Base-by-base conservation (phyloP, 2,329 filamentous ascomycete genomes). In the Aspergillus sp. region DNA sequence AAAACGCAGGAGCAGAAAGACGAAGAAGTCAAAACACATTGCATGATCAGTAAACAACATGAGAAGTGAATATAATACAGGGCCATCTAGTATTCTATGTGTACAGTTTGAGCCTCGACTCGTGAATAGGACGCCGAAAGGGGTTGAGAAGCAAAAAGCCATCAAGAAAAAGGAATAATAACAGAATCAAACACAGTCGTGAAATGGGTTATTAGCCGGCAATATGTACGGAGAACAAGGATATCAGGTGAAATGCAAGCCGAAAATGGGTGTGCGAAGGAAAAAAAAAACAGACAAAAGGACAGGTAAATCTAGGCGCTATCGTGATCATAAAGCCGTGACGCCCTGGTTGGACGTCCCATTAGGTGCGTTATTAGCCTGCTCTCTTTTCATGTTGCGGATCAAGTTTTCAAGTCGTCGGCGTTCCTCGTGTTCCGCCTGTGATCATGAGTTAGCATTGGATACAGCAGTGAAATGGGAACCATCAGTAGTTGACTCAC, bases 361-460 rank as follows among this genome's bases (percentile, higher is more conserved):
- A 19, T 37, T 37, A 13, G 10, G 26, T 8, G 11, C 11, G 35
- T 52, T 43, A 35, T 53, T 55, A 27, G 59, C 54, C 33, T 66
- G 63, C 45, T 74, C 70, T 56, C 68, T 71, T 55, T 61, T 68
- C 47, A 71, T 53, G 52, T 53, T 70, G 37, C 83, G 76, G 28
- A 88, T 66, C 47, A 83, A 68, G 34, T 75, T 73, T 67, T 88
- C 84, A n/a, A 86, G 67, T 59, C 76, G 76, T 39, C 82, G 76
- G 37, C 83, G 75, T 67, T 86, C 83, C 66, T 85, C 83, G 75
- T 88, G 83, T 64, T 88, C 85, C 48, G 74, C 75, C 84, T 88
- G 53, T 51, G 27, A 36, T 32, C 9, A 44, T 6, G 31, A 9
- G 39, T 63, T 46, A 61, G 54, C 43, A 19, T 48, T n/a, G 9